A percentile compares a stretch with the other conserved stretches of the same genome.
Conservation (phyloP, 169 alveolate species). For the Plasmodium inui region DNA sequence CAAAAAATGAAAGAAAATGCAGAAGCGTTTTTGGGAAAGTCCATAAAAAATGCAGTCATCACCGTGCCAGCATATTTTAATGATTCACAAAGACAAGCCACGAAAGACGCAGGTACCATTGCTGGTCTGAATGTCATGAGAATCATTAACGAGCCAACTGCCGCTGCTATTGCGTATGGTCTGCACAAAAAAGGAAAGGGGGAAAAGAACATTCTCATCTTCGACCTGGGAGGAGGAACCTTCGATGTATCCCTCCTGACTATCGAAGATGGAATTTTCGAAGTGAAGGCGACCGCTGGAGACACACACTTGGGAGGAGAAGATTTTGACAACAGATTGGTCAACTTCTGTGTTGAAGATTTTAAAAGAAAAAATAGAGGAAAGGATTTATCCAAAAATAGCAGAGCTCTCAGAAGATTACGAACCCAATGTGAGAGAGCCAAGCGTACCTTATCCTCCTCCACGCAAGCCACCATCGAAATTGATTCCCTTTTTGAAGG, state of each 20-base stretch:
- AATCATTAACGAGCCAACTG: constrained; percentile 99
- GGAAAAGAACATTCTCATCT: constrained; percentile 95
- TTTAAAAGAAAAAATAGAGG: constrained; percentile 94
- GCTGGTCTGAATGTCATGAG: constrained; percentile 98
- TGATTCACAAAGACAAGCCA: constrained; percentile 98
- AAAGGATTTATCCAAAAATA: constrained; percentile 90
- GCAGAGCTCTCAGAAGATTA: constrained; percentile 95
- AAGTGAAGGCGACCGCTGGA: constrained; percentile 99
- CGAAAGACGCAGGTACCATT: constrained; percentile 99
- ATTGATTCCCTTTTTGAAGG: constrained; percentile 96
- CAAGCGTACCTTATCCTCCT: constrained; percentile 96
- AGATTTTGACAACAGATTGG: constrained; percentile 98
- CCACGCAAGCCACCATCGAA: constrained; percentile 97
- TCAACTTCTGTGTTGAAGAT: constrained; percentile 96
- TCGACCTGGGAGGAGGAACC: constrained; percentile 99
- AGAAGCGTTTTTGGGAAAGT: constrained; percentile 95
- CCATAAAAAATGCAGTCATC: constrained; percentile 97
- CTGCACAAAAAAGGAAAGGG: constrained; percentile 93
- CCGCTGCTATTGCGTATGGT: constrained; percentile 99
- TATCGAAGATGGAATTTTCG: constrained; percentile 97
- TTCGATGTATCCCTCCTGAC: constrained; percentile 98
- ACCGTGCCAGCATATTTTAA: constrained; percentile 99
- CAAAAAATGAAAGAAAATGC: constrained; percentile 98
- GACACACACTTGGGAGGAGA: constrained; percentile 99
- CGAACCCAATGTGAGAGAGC: constrained; percentile 98